Evolutionary conservation across 1,139 yeast species (phyloP).

Genomic region (Hyphopichia wangnamkhiaoensis): DNA sequence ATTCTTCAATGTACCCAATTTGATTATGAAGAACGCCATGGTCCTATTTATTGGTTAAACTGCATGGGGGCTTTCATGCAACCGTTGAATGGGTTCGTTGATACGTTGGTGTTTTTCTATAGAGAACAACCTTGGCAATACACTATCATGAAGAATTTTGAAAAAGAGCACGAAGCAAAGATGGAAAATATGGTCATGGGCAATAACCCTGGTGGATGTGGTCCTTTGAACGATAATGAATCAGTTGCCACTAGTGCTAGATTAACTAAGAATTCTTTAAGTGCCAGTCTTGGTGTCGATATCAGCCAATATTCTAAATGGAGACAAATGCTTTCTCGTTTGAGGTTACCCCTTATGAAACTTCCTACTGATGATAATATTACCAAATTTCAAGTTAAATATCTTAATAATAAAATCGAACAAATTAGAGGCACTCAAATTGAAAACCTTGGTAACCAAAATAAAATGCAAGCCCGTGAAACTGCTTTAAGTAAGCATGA

Average conservation of each 20-base stretch:
- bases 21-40: slow-evolving; percentile 46
- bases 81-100: slow-evolving; percentile 79
- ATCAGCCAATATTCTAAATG: slow-evolving; percentile 27
- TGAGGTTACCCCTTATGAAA: slow-evolving; percentile 43
- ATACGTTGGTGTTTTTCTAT: slow-evolving; percentile 70
- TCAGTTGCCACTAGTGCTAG: slow-evolving; percentile 28
- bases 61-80: slow-evolving; percentile 73
- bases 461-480: neutral
- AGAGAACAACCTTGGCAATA: slow-evolving; percentile 79
- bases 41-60: slow-evolving; percentile 65
- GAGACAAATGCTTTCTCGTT: slow-evolving; percentile 36
- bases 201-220: slow-evolving; percentile 1
- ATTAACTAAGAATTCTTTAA: slow-evolving; percentile 25
- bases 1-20: slow-evolving; percentile 66
- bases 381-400: slow-evolving; percentile 25
- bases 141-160: slow-evolving; percentile 43
- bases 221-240: slow-evolving; percentile 15
- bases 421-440: slow-evolving; percentile 5
- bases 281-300: slow-evolving; percentile 29
- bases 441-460: slow-evolving; percentile 3
- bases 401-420: slow-evolving; percentile 18
- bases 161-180: slow-evolving; percentile 33
- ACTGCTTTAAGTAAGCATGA: slow-evolving; percentile 31
- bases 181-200: slow-evolving; percentile 23
- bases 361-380: slow-evolving; percentile 43